Evolutionary conservation across 2,329 filamentous ascomycete genomes (phyloP).

Genomic region (Coniochaeta pulveracea): DNA sequence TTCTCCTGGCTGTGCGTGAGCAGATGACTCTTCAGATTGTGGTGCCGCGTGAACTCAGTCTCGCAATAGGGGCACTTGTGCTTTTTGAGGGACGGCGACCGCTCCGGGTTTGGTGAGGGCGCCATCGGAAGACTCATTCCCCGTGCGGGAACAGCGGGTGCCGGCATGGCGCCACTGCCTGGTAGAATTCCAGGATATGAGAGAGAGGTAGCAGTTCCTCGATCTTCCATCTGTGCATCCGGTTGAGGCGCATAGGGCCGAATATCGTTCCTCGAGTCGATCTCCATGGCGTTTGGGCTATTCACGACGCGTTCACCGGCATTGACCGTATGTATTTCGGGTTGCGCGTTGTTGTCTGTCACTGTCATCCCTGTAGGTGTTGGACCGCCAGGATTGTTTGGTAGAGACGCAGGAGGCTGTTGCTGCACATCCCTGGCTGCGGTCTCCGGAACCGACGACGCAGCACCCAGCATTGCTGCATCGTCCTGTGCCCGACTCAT

Average conservation of each 20-base stretch:
- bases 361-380: no score
- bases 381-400: no score
- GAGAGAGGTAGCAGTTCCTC: constrained; percentile 32
- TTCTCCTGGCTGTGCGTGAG: constrained; percentile 98
- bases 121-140: constrained; percentile 49
- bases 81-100: constrained; percentile 69
- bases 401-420: no score
- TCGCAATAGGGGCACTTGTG: constrained; percentile 96
- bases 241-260: constrained; percentile 24
- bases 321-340: constrained; percentile 27
- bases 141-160: constrained; percentile 29
- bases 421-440: constrained; percentile 23
- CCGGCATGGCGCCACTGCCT: constrained; percentile 27
- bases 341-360: constrained; percentile 18
- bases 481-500: constrained; percentile 47
- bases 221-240: constrained; percentile 38
- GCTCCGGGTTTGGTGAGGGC: constrained; percentile 33
- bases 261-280: constrained; percentile 32
- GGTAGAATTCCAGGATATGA: constrained; percentile 44
- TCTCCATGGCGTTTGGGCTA: constrained; percentile 43
- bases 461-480: constrained; percentile 24
- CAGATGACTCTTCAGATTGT: constrained; percentile 94
- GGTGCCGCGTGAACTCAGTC: constrained; percentile 93
- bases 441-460: constrained; percentile 26
- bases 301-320: constrained; percentile 29